These are phyloP conservation scores for Durotheca rogersii DNA, from an alignment of 495 filamentous ascomycete genomes.

Conservation along the genomic window DNA sequence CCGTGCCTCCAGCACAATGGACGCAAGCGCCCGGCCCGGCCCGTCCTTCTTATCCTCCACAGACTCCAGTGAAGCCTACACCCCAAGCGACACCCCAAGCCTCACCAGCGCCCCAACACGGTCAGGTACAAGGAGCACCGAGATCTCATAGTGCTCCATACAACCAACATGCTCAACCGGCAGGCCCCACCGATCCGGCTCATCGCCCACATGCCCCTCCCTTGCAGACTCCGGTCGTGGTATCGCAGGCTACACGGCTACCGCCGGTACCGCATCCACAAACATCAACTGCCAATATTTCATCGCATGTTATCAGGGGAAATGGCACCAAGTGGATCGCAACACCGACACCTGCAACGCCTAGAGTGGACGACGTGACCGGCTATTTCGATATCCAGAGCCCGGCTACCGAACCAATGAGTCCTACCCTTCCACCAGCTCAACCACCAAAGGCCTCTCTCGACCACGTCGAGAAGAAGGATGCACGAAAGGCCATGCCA, in stretches of 20 bases:
- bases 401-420: conserved; percentile 49
- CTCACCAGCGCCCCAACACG: conserved; percentile 34
- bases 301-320: conserved; percentile 36
- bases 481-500: conserved; percentile 25
- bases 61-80: conserved; percentile 24
- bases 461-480: conserved; percentile 32
- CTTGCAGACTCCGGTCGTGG: conserved; percentile 26
- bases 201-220: conserved; percentile 26
- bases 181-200: conserved; percentile 22
- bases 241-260: conserved; percentile 18
- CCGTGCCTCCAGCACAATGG: conserved; percentile 27
- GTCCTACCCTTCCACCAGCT: conserved; percentile 45
- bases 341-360: conserved; percentile 49
- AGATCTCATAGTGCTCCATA: conserved; percentile 44
- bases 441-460: conserved; percentile 31
- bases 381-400: conserved; percentile 38
- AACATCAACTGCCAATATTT: conserved; percentile 18
- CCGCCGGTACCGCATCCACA: conserved; percentile 19
- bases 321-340: conserved; percentile 53
- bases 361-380: conserved; percentile 32
- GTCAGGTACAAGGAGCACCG: conserved; percentile 32
- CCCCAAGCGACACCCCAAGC: conserved; percentile 27
- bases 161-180: conserved; percentile 39
- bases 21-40: conserved; percentile 17
- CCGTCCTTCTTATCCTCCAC: conserved; percentile 31